Percentiles rank a stretch among this genome's conserved stretches.
Conservation (phyloP, 1,284 basidiomycete genomes). For the Rhodotorula mucilaginosa region DNA sequence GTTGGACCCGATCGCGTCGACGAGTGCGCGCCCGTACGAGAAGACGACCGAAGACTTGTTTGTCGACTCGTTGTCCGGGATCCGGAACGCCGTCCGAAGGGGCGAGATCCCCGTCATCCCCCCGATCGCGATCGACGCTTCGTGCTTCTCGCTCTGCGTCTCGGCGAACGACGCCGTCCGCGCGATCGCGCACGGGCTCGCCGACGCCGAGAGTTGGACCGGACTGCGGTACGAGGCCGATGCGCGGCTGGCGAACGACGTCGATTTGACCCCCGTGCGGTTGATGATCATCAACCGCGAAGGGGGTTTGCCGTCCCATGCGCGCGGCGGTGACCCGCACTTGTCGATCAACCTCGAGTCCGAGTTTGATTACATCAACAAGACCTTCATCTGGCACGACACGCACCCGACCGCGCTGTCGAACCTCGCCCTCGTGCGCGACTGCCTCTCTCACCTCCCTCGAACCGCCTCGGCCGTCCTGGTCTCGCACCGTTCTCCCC, state of each 20-base stretch:
- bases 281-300: slow-evolving; percentile 97
- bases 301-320: slow-evolving; percentile 96
- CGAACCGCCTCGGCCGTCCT: slow-evolving; percentile 87
- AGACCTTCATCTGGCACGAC: slow-evolving; percentile 82
- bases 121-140: slow-evolving; percentile 89
- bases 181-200: slow-evolving; percentile 85
- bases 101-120: slow-evolving; percentile 95
- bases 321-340: slow-evolving; percentile 89
- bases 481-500: slow-evolving; percentile 94
- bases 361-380: slow-evolving; percentile 80
- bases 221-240: slow-evolving; percentile 40
- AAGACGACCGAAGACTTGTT: slow-evolving; percentile 32
- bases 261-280: slow-evolving; percentile 65
- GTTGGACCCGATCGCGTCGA: slow-evolving; percentile 35
- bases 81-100: slow-evolving; percentile 80
- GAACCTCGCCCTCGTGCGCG: slow-evolving; percentile 81
- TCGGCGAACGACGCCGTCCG: slow-evolving; percentile 87
- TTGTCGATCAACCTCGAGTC: slow-evolving; percentile 90
- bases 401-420: slow-evolving; percentile 81
- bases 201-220: slow-evolving; percentile 45
- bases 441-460: slow-evolving; percentile 90
- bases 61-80: slow-evolving; percentile 50
- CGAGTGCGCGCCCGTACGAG: slow-evolving; percentile 26
- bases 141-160: slow-evolving; percentile 79
- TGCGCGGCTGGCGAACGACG: slow-evolving; percentile 37